Base-by-base conservation (phyloP, 257 asterid genomes). In the Buddleja alternifolia region DNA sequence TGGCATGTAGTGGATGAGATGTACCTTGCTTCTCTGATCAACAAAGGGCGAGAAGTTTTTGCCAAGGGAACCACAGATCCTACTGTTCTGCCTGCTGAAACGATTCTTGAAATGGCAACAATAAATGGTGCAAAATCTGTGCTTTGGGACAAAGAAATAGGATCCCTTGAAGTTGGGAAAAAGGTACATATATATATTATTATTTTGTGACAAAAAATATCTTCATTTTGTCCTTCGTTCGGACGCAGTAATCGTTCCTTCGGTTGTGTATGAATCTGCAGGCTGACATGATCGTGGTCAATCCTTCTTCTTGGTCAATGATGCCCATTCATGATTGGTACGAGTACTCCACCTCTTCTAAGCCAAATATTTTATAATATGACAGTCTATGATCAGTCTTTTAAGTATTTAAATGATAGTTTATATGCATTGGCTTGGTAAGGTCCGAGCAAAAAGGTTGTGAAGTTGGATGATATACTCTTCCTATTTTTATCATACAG, bases 11-110 rank as follows among this genome's bases (percentile, higher is more conserved):
- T 90, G 75, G 97, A 90, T 73, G 95, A 90, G 79, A 90, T 90
- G 97, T 90, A 90, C 83, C 82, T 90, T 45, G 95, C 97, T 41
- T 90, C 95, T 68, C 79, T 90, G 61, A 84, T 90, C 77, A 90
- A 88, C 78, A 90, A 85, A 85, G 95, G 97, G 16, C 84, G 91
- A 44, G 90, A 84, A 76, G 97, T 81, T 57, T 82, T 84, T 19
- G 4, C 71, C 19, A 79, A 61, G 48, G 93, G 90, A 73, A 72
- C 82, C 57, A 79, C 93, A 10, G 88, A 87, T 80, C 93, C 93
- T 44, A 85, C 92, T 50, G 84, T 73, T 74, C 81, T 90, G 54
- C 93, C 93, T 67, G 95, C 93, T 53, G 95, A 87, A 82, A 84
- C 87, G 58, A 71, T 90, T 68, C 96, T 90, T 53, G 78, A 45